Percentiles rank a stretch among this genome's conserved stretches.
phyloP scores from a whole-genome alignment of 2,329 filamentous ascomycete species.

The Dactylellina haptotyla region DNA sequence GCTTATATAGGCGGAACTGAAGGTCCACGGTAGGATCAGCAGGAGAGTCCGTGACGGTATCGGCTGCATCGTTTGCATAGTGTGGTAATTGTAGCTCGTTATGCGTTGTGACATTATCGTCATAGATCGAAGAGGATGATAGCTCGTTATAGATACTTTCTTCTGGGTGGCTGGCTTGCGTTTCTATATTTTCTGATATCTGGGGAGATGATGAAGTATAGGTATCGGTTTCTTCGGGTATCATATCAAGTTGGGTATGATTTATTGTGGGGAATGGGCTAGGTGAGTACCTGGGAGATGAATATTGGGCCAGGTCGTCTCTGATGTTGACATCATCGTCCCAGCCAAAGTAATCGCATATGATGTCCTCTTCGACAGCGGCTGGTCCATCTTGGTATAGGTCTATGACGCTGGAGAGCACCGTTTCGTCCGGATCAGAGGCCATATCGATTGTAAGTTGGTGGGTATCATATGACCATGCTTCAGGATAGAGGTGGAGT shows the following conservation, averaged over 20 bases:
- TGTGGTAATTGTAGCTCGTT: conserved; percentile 29
- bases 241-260: not conserved
- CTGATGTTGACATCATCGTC: conserved; percentile 14
- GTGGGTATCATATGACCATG: not conserved
- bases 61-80: not conserved
- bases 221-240: not conserved
- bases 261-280: not conserved
- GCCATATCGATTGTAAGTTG: not conserved
- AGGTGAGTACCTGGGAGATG: not conserved
- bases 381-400: conserved; percentile 24
- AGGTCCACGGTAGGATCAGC: no score
- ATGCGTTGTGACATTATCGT: conserved; percentile 24
- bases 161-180: not conserved
- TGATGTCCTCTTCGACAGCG: not conserved
- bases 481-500: not conserved
- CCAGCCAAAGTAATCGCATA: conserved; percentile 42
- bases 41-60: not conserved
- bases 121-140: not conserved
- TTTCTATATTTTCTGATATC: not conserved
- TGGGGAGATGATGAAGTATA: not conserved
- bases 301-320: no score
- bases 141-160: not conserved
- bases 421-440: conserved; percentile 20
- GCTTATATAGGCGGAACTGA: conserved; percentile 4
- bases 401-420: conserved; percentile 34